Conservation (phyloP, 73 alveolate genomes). For the Vitrella brassicaformis region DNA sequence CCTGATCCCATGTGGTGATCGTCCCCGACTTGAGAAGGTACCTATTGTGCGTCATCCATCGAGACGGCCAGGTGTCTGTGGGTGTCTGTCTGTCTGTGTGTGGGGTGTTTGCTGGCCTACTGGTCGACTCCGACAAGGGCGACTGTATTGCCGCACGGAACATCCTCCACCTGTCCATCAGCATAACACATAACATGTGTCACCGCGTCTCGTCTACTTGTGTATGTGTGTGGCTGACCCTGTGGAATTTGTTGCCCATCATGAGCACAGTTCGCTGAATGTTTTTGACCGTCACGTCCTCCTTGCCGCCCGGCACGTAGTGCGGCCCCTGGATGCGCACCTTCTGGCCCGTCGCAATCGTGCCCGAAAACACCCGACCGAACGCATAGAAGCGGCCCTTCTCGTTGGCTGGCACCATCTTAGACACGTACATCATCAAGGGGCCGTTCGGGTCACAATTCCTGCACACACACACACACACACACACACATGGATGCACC, state of each 20-base stretch:
- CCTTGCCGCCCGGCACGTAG: constrained; percentile 92
- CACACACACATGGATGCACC: no score
- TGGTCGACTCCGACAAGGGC: constrained; percentile 90
- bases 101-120: no score
- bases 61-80: no score
- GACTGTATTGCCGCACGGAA: constrained; percentile 96
- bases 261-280: constrained; percentile 90
- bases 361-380: constrained; percentile 98
- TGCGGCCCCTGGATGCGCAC: constrained; percentile 98
- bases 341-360: constrained; percentile 87
- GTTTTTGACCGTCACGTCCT: constrained; percentile 80
- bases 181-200: constrained; percentile 68
- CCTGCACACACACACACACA: no score
- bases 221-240: constrained; percentile 11
- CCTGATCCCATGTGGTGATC: constrained; percentile 82
- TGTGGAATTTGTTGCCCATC: constrained; percentile 49
- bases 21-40: constrained; percentile 90
- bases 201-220: background rate
- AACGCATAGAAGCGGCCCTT: constrained; percentile 97
- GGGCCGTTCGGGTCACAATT: constrained; percentile 95
- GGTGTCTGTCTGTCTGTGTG: no score
- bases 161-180: constrained; percentile 84
- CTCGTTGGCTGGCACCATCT: constrained; percentile 96
- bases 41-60: no score
- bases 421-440: constrained; percentile 92